These are phyloP conservation scores for Trypanosoma cruzi DNA, from an alignment of 208 protist species.

Conservation along the genomic window DNA sequence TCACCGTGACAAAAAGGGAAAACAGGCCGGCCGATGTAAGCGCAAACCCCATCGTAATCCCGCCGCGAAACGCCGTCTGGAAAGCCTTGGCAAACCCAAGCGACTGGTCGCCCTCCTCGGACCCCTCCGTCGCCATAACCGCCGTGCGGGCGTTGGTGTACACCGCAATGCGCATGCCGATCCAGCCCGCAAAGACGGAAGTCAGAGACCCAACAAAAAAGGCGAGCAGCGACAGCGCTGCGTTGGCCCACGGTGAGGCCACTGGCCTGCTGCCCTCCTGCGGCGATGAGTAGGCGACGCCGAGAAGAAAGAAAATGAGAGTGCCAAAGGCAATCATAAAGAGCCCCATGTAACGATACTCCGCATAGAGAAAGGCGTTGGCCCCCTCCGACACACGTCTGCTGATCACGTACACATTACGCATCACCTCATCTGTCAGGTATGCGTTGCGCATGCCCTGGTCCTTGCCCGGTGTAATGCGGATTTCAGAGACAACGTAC, in stretches of 20 bases:
- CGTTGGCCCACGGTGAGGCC: constrained; percentile 56
- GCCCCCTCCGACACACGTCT: constrained; percentile 78
- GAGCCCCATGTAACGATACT: constrained; percentile 89
- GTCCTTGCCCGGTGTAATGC: constrained; percentile 61
- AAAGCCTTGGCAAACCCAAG: constrained; percentile 64
- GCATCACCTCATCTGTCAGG: constrained; percentile 86
- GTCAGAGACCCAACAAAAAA: constrained; percentile 80
- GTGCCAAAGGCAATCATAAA: constrained; percentile 78
- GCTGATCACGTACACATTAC: constrained; percentile 84
- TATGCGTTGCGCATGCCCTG: constrained; percentile 63
- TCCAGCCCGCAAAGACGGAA: constrained; percentile 80
- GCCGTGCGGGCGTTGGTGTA: constrained; percentile 89
- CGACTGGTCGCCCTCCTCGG: constrained; percentile 54
- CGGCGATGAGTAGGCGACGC: constrained; percentile 57
- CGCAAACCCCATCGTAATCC: constrained; percentile 89
- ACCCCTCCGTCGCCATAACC: constrained; percentile 73
- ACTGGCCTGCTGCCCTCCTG: constrained; percentile 32
- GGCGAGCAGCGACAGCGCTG: constrained; percentile 59
- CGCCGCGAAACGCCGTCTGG: constrained; percentile 86
- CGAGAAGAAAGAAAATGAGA: constrained; percentile 82
- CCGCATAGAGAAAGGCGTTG: constrained; percentile 76
- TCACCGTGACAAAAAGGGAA: constrained; percentile 77
- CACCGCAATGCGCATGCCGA: constrained; percentile 92
- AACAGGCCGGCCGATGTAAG: constrained; percentile 86
- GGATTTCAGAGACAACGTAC: constrained; percentile 63